A percentile compares a stretch with the other conserved stretches of the same genome.
Conservation (phyloP, 495 filamentous ascomycete species). For the Lasiosphaeriaceae sp. region DNA sequence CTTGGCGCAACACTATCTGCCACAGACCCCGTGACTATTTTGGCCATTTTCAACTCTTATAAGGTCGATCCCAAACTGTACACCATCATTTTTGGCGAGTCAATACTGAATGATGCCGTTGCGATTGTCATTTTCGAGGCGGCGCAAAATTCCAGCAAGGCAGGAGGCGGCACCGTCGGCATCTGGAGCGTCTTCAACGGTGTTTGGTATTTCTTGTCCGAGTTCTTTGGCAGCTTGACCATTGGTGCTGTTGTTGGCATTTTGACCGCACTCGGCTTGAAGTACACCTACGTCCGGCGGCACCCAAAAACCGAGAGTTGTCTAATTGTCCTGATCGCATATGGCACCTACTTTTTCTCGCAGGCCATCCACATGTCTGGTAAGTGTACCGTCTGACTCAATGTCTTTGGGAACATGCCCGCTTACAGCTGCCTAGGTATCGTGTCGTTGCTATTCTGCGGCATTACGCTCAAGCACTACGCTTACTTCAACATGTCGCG, state of each 20-base stretch:
- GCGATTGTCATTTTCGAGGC: conserved; percentile 99
- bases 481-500: conserved; percentile 99
- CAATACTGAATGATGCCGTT: conserved; percentile 95
- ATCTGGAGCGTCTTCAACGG: conserved; percentile 80
- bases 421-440: conserved; percentile 61
- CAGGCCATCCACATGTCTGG: conserved; percentile 93
- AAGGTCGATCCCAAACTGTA: conserved; percentile 98
- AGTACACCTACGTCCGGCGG: conserved; percentile 86
- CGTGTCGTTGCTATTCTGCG: conserved; percentile 93
- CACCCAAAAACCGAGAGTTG: conserved; percentile 97
- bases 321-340: conserved; percentile 86
- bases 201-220: conserved; percentile 88
- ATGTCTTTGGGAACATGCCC: conserved; percentile 3
- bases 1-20: conserved; percentile 94
- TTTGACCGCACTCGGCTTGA: conserved; percentile 77
- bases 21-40: conserved; percentile 93
- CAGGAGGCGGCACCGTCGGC: conserved; percentile 59
- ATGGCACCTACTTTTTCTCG: conserved; percentile 95
- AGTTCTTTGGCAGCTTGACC: conserved; percentile 90
- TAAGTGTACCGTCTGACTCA: conserved; percentile 39
- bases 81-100: conserved; percentile 97
- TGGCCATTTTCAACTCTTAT: conserved; percentile 98
- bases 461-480: conserved; percentile 97
- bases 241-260: conserved; percentile 87
- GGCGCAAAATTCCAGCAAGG: conserved; percentile 72